Evolutionary conservation across 768 basidiomycete genomes (phyloP).

Genomic region (Leccinum rimulosum): DNA sequence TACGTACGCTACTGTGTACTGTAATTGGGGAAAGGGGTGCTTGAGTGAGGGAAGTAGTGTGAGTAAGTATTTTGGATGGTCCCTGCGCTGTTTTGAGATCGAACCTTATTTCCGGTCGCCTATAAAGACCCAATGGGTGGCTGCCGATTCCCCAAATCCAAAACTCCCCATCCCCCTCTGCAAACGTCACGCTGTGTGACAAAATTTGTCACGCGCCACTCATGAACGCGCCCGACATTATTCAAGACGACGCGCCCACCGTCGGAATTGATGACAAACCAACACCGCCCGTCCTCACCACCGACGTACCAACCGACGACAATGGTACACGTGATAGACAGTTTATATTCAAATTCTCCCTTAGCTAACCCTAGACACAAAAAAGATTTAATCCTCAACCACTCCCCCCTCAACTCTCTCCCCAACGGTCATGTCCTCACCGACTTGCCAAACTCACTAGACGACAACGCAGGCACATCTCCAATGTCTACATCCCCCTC

Average conservation of each 20-base stretch:
- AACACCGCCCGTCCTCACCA: conserved; percentile 14
- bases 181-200: conserved; percentile 63
- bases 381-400: conserved; percentile 21
- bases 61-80: conserved; percentile 47
- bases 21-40: conserved; percentile 6
- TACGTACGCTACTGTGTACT: neutral
- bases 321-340: conserved; percentile 42
- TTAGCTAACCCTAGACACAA: conserved; percentile 41
- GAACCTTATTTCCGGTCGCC: conserved; percentile 79
- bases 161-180: conserved; percentile 49
- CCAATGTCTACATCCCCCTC: conserved; percentile 43
- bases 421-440: conserved; percentile 68
- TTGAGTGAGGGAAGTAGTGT: conserved; percentile 28
- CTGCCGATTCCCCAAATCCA: conserved; percentile 65
- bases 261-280: conserved; percentile 31
- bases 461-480: conserved; percentile 30
- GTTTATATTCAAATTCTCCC: conserved; percentile 26
- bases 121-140: conserved; percentile 81
- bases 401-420: conserved; percentile 41
- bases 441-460: conserved; percentile 50
- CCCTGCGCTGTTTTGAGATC: conserved; percentile 73
- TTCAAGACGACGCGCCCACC: conserved; percentile 30
- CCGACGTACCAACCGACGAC: conserved; percentile 23
- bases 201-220: conserved; percentile 59
- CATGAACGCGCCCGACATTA: conserved; percentile 54